Conservation (phyloP, 768 basidiomycete genomes). For the Tricholoma matsutake region DNA sequence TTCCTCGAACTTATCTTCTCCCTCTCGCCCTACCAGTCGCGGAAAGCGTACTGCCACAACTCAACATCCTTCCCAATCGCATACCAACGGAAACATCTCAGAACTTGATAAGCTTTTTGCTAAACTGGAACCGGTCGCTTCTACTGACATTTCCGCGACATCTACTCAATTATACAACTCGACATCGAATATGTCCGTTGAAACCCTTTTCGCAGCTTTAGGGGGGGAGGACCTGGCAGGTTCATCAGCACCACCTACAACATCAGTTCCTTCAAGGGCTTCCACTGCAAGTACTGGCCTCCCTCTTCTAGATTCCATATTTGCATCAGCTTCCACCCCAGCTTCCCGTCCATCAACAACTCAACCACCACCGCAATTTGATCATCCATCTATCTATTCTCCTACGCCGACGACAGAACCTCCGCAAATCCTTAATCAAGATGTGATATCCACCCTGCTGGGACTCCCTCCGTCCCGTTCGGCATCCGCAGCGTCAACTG, state of each 20-base stretch:
- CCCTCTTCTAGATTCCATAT: conserved; percentile 64
- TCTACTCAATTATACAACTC: conserved; percentile 23
- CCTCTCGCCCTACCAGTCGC: conserved; percentile 1
- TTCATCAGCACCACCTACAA: conserved; percentile 1
- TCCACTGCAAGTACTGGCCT: conserved; percentile 43
- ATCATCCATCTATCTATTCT: conserved; percentile 39
- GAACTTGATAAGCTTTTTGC: conserved; percentile 49
- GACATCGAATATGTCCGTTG: conserved; percentile 42
- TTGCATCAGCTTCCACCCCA: conserved; percentile 56
- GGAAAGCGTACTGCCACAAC: conserved; percentile 7
- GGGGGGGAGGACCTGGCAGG: conserved; percentile 17
- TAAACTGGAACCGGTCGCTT: conserved; percentile 30
- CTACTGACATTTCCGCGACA: conserved; percentile 13
- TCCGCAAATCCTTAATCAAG: conserved; percentile 69
- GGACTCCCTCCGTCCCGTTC: conserved; percentile 49
- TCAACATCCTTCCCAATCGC: conserved; percentile 11
- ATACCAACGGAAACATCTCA: conserved; percentile 29
- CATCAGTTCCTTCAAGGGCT: conserved; percentile 16
- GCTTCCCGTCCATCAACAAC: conserved; percentile 15
- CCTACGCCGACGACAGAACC: conserved; percentile 51
- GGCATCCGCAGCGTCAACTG: conserved; percentile 36
- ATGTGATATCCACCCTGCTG: conserved; percentile 64
- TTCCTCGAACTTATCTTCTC: conserved; percentile 3
- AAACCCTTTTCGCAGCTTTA: conserved; percentile 45
- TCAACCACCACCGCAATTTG: conserved; percentile 10